A percentile compares a stretch with the other conserved stretches of the same genome.
These are phyloP conservation scores for Eutrema salsugineum DNA, from an alignment of 441 rosid species.

Conservation along the genomic window DNA sequence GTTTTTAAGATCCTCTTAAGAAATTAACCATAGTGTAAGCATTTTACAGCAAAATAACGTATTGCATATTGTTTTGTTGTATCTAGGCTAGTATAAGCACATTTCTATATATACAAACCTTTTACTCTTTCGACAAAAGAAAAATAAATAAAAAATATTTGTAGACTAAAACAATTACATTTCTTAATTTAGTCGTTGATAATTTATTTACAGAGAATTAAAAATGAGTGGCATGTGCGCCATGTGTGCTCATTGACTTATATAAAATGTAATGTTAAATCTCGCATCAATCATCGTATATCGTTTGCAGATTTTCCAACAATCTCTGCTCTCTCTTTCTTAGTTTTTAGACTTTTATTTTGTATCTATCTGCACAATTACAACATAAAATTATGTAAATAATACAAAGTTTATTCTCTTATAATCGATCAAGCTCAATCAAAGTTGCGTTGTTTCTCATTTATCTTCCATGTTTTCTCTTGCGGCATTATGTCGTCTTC, in stretches of 20 bases:
- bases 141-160: not conserved
- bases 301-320: constrained; percentile 20
- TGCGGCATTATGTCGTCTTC: not conserved
- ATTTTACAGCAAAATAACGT: not conserved
- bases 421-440: not conserved
- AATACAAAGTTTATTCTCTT: not conserved
- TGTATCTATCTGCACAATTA: not conserved
- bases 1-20: not conserved
- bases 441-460: not conserved
- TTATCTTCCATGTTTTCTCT: not conserved
- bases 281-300: constrained; percentile 32
- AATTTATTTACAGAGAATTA: not conserved
- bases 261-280: constrained; percentile 13
- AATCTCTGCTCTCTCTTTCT: constrained; percentile 15
- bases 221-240: constrained; percentile 29
- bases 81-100: not conserved
- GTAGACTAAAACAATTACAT: not conserved
- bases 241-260: constrained; percentile 24
- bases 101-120: not conserved
- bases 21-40: not conserved
- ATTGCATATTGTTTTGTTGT: not conserved
- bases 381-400: not conserved
- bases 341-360: constrained; percentile 18
- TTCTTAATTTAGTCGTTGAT: not conserved
- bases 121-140: not conserved